These are phyloP conservation scores for Penicillium sp. DNA, from an alignment of 2,329 filamentous ascomycete species.

Conservation along the genomic window DNA sequence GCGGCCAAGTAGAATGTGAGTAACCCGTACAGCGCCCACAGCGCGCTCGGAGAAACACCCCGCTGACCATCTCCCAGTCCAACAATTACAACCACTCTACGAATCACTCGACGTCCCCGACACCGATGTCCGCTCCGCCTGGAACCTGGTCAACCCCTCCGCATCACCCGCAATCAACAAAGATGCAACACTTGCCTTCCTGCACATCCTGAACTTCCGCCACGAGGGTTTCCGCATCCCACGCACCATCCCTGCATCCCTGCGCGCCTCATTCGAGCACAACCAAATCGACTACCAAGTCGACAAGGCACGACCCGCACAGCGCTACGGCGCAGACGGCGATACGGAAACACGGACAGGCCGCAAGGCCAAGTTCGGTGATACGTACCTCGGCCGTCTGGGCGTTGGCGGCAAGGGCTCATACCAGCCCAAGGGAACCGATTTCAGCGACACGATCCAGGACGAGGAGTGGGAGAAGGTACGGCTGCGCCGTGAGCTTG, in stretches of 20 bases:
- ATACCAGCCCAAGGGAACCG: constrained; percentile 80
- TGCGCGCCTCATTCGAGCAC: constrained; percentile 87
- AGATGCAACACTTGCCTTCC: constrained; percentile 88
- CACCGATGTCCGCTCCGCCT: constrained; percentile 82
- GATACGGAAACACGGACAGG: constrained; percentile 80
- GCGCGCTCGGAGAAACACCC: neutral
- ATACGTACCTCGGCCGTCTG: constrained; percentile 89
- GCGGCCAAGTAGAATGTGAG: constrained; percentile 78
- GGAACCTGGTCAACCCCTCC: constrained; percentile 96
- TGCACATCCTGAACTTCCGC: constrained; percentile 93
- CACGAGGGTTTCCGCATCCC: constrained; percentile 95
- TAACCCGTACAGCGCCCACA: constrained; percentile 12
- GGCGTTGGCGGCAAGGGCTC: constrained; percentile 72
- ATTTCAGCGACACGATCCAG: constrained; percentile 80
- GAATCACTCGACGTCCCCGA: constrained; percentile 64
- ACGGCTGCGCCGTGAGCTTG: constrained; percentile 84
- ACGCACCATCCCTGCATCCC: constrained; percentile 82
- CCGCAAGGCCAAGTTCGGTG: constrained; percentile 94
- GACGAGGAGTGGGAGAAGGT: constrained; percentile 98
- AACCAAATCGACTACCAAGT: constrained; percentile 96
- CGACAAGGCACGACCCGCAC: constrained; percentile 68
- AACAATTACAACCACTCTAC: constrained; percentile 78
- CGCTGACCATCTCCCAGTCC: constrained; percentile 53
- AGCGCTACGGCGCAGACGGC: constrained; percentile 74
- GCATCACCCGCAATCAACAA: constrained; percentile 82